Evolutionary conservation across 768 basidiomycete genomes (phyloP), one percentile per base, ranked within the genome.

Genomic region (Boletus rufocinnamomeus): DNA sequence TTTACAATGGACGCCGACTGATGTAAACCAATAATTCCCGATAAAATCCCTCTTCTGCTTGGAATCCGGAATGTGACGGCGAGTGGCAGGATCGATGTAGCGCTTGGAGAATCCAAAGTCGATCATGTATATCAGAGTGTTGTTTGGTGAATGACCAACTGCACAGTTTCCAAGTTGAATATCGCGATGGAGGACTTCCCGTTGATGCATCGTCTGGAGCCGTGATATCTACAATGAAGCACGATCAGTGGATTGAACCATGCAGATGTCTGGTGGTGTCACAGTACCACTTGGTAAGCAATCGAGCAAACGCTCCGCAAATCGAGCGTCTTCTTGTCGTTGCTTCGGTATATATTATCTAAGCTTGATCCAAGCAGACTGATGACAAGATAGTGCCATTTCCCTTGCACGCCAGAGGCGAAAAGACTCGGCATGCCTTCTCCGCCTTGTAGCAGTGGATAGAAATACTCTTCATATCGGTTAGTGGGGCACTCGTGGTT

Each of bases 21-120:
- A 86, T 75, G 83, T 85, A 68, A 92, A 92, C 88, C 88, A 92
- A 68, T 91, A 92, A 68, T 92, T 92, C 27, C 89, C 89, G 52
- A 91, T 84, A 62, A 92, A 91, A 65, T 89, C 86, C 43, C 88
- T 83, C 67, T 84, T 85, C 32, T 73, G 74, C 52, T 80, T 84
- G 64, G 84, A 85, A 56, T 91, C 86, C 19, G 84, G 83, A 57
- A 92, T 88, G 65, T 92, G 89, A n/a, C 81, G 80, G 44, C 73
- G 78, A 4, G 87, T 89, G 47, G 69, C 61, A 23, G 81, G 80
- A 71, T 92, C 87, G 61, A 91, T 84, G 61, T 88, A 92, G 34
- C 80, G 80, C 66, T 91, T 91, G 19, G 89, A 89, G 70, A 92
- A 92, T 16, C 89, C 89, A 68, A 92, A 91, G 70, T 92, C 90